A percentile compares a stretch with the other conserved stretches of the same genome.
Conservation (phyloP, 371 early-diverging fungal species). For the Smittium culicis region DNA sequence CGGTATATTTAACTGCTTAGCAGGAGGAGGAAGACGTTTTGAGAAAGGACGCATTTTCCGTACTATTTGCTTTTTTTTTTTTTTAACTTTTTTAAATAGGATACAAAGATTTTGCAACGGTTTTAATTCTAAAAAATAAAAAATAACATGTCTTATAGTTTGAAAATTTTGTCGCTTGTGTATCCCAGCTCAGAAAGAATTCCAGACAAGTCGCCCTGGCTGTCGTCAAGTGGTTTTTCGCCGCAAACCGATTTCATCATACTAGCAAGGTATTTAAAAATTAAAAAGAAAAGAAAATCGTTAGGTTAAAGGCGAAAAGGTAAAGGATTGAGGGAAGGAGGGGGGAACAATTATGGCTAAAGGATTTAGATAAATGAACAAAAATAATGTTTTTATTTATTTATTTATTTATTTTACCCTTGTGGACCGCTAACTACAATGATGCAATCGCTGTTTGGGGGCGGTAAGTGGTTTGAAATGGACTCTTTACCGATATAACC, state of each 20-base stretch:
- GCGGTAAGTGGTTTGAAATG: constrained; percentile 41
- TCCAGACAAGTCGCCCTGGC: constrained; percentile 71
- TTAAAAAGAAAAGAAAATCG: constrained; percentile 59
- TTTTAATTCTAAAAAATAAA: no score
- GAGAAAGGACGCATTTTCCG: no score
- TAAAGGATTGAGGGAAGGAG: constrained; percentile 8
- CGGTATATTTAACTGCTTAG: no score
- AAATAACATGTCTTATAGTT: constrained; percentile 59
- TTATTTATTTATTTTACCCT: constrained; percentile 18
- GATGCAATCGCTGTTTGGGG: not conserved
- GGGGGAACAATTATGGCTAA: constrained; percentile 11
- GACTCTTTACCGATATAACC: constrained; percentile 49
- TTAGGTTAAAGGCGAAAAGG: constrained; percentile 16
- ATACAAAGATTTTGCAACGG: no score
- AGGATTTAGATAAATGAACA: constrained; percentile 3
- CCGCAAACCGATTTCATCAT: constrained; percentile 72
- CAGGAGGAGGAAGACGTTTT: no score
- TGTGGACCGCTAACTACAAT: constrained; percentile 8
- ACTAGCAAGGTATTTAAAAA: constrained; percentile 51
- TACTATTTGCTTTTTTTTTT: no score
- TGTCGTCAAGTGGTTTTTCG: constrained; percentile 48
- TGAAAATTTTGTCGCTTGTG: constrained; percentile 56
- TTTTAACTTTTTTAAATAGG: no score
- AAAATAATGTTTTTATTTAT: no score
- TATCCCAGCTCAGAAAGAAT: constrained; percentile 71